Conservation (phyloP, 2,329 filamentous ascomycete species). For the Beauveria medogensis region DNA sequence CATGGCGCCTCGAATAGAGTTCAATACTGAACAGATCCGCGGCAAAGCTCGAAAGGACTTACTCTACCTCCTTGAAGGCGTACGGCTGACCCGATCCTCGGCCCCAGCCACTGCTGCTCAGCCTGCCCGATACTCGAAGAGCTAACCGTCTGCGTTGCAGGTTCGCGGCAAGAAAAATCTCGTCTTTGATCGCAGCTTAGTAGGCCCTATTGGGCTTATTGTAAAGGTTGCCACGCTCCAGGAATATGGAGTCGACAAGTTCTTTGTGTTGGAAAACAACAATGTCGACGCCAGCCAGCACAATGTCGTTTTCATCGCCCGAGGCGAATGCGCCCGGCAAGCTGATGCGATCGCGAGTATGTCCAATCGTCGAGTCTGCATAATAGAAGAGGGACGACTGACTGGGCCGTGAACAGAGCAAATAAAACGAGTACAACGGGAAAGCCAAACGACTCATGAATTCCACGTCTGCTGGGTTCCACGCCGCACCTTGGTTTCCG, state of each 20-base stretch:
- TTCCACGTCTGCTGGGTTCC: constrained; percentile 97
- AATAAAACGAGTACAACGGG: constrained; percentile 80
- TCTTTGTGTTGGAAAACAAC: constrained; percentile 92
- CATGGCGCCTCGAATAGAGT: constrained; percentile 64
- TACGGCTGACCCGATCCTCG: constrained; percentile 38
- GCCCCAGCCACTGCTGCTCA: not conserved
- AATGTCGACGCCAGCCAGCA: constrained; percentile 92
- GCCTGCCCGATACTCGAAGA: constrained; percentile 5
- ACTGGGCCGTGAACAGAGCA: constrained; percentile 52
- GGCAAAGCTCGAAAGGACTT: constrained; percentile 83
- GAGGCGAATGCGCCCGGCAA: constrained; percentile 80
- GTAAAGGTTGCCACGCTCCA: constrained; percentile 93
- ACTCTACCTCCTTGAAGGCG: constrained; percentile 83
- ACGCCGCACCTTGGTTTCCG: constrained; percentile 81
- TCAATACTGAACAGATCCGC: constrained; percentile 68
- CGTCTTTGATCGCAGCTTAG: constrained; percentile 82
- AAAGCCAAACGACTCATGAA: constrained; percentile 85
- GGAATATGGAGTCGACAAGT: constrained; percentile 96
- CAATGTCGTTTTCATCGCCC: constrained; percentile 88
- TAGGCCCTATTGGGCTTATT: constrained; percentile 81
- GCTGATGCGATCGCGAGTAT: constrained; percentile 83
- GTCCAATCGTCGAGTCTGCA: constrained; percentile 21
- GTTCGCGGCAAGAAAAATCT: constrained; percentile 98
- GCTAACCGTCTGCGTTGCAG: constrained; percentile 37
- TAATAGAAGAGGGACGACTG: constrained; percentile 21